Percentiles rank a stretch among this genome's conserved stretches.
phyloP scores from a whole-genome alignment of 2,329 filamentous ascomycete genomes.

The Epichloe scottii region DNA sequence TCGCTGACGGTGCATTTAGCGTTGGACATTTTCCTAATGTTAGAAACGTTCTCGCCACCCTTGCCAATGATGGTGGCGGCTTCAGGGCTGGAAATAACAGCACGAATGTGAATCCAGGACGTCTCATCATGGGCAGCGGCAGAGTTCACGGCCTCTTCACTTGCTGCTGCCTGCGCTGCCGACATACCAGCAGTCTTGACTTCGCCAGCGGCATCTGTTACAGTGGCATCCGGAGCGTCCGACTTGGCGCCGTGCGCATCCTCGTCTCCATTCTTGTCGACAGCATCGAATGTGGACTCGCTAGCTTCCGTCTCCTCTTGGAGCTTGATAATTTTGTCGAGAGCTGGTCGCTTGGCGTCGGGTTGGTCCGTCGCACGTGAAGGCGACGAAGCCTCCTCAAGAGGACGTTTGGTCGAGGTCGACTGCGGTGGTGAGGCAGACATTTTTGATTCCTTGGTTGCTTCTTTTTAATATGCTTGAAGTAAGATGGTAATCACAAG shows the following conservation, averaged over 20 bases:
- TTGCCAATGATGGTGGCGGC: slow-evolving; percentile 97
- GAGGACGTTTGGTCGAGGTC: slow-evolving; percentile 73
- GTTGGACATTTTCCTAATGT: slow-evolving; percentile 87
- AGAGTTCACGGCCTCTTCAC: slow-evolving; percentile 26
- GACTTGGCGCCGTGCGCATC: slow-evolving; percentile 37
- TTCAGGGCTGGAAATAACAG: slow-evolving; percentile 94
- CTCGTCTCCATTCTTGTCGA: slow-evolving; percentile 37
- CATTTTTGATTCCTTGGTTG: slow-evolving; percentile 37
- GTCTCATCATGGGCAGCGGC: slow-evolving; percentile 70
- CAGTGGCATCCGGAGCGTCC: slow-evolving; percentile 14
- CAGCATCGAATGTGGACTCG: slow-evolving; percentile 24
- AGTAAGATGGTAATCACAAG: slow-evolving; percentile 8
- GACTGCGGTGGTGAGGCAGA: slow-evolving; percentile 56
- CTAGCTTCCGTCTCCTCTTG: slow-evolving; percentile 39
- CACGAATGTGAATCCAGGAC: slow-evolving; percentile 91
- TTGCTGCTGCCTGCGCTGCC: slow-evolving; percentile 15
- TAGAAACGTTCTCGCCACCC: slow-evolving; percentile 94
- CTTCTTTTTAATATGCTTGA: slow-evolving; percentile 16
- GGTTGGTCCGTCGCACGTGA: slow-evolving; percentile 85
- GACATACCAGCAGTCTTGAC: slow-evolving; percentile 12
- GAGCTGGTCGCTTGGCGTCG: slow-evolving; percentile 89
- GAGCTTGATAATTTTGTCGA: slow-evolving; percentile 79
- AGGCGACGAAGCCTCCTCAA: slow-evolving; percentile 94
- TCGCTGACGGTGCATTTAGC: slow-evolving; percentile 99
- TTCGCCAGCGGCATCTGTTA: slow-evolving; percentile 20